phyloP scores from a whole-genome alignment of 805 yeast genomes.

The Hanseniaspora meyeri region DNA sequence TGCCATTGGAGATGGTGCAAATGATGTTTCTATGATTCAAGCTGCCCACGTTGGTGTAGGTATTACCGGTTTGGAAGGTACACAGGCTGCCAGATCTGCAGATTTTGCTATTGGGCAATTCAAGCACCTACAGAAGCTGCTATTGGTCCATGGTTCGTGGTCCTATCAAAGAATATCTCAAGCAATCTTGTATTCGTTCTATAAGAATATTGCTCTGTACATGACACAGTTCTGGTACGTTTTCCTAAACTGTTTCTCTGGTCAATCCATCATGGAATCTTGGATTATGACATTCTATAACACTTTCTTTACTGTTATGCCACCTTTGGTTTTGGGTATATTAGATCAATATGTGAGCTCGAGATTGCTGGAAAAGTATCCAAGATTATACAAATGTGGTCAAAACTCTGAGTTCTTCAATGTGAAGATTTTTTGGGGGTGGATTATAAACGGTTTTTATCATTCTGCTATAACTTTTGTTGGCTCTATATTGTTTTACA shows the following conservation, averaged over 20 bases:
- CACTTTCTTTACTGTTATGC: constrained; percentile 84
- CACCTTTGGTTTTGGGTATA: constrained; percentile 92
- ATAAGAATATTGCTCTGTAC: constrained; percentile 87
- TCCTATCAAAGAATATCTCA: constrained; percentile 87
- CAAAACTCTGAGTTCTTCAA: constrained; percentile 81
- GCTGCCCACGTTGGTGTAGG: constrained; percentile 99
- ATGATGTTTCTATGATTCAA: constrained; percentile 97
- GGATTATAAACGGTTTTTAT: constrained; percentile 91
- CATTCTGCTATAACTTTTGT: constrained; percentile 80
- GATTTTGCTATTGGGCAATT: constrained; percentile 96
- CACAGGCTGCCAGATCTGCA: constrained; percentile 98
- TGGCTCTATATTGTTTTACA: constrained; percentile 56
- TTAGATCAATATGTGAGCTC: constrained; percentile 95
- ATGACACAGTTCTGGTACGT: constrained; percentile 99
- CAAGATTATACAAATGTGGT: constrained; percentile 83
- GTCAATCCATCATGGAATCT: constrained; percentile 90
- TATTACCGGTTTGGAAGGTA: constrained; percentile 97
- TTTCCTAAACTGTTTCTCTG: constrained; percentile 81
- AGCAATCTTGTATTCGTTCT: constrained; percentile 87
- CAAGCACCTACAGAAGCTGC: constrained; percentile 65
- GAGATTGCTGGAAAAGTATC: constrained; percentile 76
- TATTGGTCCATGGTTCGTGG: constrained; percentile 96
- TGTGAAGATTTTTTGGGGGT: constrained; percentile 88
- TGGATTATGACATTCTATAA: constrained; percentile 97
- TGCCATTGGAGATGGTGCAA: constrained; percentile 98